A percentile compares a stretch with the other conserved stretches of the same genome.
These are phyloP conservation scores for Liquidambar formosana DNA, from an alignment of 164 flowering plant genomes.

Conservation along the genomic window DNA sequence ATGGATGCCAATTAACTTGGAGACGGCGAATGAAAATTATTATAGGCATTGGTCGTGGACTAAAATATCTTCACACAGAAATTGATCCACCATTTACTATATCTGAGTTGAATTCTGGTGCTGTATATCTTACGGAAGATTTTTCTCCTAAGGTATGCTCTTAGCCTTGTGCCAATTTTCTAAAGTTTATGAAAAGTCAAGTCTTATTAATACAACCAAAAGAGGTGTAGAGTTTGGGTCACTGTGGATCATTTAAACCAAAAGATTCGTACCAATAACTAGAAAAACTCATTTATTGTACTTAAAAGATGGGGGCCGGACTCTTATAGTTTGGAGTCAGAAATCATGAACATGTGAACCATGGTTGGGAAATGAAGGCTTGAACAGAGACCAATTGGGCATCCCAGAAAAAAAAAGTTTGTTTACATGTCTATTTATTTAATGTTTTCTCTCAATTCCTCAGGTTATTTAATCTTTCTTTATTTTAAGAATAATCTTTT, in stretches of 20 bases:
- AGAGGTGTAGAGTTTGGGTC: not conserved
- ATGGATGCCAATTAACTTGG: constrained; percentile 88
- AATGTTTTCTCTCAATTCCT: too few relatives aligned
- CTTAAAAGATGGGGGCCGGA: too few relatives aligned
- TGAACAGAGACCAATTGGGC: too few relatives aligned
- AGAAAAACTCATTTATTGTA: too few relatives aligned
- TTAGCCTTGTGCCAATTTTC: not conserved
- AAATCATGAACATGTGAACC: too few relatives aligned
- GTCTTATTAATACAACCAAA: not conserved
- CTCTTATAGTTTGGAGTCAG: too few relatives aligned
- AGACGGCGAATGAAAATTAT: constrained; percentile 82
- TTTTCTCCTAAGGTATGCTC: constrained; percentile 82
- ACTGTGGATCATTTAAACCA: not conserved
- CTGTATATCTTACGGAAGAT: constrained; percentile 81
- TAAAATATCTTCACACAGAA: constrained; percentile 87
- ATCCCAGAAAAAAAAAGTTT: too few relatives aligned
- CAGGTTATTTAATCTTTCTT: too few relatives aligned
- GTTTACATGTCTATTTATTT: too few relatives aligned
- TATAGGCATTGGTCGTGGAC: constrained; percentile 82
- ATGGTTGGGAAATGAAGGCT: too few relatives aligned
- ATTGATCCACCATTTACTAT: constrained; percentile 33
- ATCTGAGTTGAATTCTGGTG: constrained; percentile 15
- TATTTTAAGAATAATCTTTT: not conserved
- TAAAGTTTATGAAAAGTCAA: not conserved
- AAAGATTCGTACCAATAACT: not conserved